Conservation (phyloP, 345 rosid species). For the Eucalyptus erythrocorys region DNA sequence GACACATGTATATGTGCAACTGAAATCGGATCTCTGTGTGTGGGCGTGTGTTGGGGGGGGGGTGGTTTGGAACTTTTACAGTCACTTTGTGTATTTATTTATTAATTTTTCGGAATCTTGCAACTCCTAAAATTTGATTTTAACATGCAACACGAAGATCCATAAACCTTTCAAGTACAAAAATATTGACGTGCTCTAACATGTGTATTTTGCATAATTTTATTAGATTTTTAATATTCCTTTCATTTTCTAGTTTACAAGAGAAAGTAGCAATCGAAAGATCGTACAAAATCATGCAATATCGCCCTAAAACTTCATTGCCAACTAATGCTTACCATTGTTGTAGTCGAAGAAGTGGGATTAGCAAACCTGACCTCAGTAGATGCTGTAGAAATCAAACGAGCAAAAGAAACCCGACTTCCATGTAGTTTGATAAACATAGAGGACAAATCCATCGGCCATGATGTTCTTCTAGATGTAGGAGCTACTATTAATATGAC, state of each 20-base stretch:
- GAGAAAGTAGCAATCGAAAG: neutral
- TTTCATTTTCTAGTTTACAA: neutral
- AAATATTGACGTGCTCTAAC: neutral
- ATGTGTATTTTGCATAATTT: neutral
- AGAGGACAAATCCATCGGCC: neutral
- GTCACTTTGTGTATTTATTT: neutral
- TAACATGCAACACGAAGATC: neutral
- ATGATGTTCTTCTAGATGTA: neutral
- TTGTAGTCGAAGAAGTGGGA: neutral
- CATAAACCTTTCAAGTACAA: neutral
- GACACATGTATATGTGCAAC: neutral
- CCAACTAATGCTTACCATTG: neutral
- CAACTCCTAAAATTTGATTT: neutral
- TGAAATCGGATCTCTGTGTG: no score
- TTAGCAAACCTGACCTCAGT: neutral
- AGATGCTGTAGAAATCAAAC: neutral
- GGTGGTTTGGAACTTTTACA: neutral
- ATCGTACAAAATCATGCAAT: neutral
- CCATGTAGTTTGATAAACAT: no score
- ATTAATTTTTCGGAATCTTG: accelerated
- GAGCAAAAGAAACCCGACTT: neutral
- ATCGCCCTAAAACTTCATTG: neutral
- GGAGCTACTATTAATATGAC: neutral
- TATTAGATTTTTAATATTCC: neutral
- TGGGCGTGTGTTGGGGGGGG: accelerated